Evolutionary conservation across 495 filamentous ascomycete species (phyloP).

Genomic region (Hypoxylon fuscum): DNA sequence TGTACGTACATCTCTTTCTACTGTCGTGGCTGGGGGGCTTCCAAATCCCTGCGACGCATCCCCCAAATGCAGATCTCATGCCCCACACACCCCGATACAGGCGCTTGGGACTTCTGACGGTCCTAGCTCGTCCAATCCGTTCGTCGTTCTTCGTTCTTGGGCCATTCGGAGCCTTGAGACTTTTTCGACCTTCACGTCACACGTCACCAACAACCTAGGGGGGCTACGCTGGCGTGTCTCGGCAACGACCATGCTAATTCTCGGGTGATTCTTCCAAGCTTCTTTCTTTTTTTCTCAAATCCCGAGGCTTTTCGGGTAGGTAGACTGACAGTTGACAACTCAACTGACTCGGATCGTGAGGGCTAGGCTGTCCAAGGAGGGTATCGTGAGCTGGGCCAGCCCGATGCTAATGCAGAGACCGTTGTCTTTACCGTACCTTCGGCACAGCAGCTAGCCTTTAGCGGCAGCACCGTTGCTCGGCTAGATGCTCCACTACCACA

Average conservation of each 20-base stretch:
- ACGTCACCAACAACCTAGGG: constrained; percentile 39
- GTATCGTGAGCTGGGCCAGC: constrained; percentile 14
- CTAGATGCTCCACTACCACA: constrained; percentile 31
- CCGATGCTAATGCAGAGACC: constrained; percentile 14
- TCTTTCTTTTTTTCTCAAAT: neutral
- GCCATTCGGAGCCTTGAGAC: neutral
- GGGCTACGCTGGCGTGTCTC: constrained; percentile 20
- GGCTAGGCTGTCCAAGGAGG: too few relatives aligned
- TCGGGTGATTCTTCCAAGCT: constrained; percentile 20
- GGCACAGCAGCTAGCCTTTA: constrained; percentile 15
- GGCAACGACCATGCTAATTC: constrained; percentile 26
- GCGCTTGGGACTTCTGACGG: constrained; percentile 30
- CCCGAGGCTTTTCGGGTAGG: too few relatives aligned
- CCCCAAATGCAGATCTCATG: constrained; percentile 37
- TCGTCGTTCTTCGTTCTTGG: constrained; percentile 17
- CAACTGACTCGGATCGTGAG: too few relatives aligned
- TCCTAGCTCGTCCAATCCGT: constrained; percentile 7
- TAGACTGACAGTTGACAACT: too few relatives aligned
- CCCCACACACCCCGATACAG: constrained; percentile 29
- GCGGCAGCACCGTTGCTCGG: constrained; percentile 24
- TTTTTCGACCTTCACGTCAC: constrained; percentile 22
- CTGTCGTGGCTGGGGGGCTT: too few relatives aligned
- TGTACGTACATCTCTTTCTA: neutral
- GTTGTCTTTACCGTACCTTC: constrained; percentile 25
- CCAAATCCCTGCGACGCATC: constrained; percentile 40